These are phyloP conservation scores for Arthrobotrys iridis DNA, from an alignment of 2,329 filamentous ascomycete genomes.

Conservation along the genomic window DNA sequence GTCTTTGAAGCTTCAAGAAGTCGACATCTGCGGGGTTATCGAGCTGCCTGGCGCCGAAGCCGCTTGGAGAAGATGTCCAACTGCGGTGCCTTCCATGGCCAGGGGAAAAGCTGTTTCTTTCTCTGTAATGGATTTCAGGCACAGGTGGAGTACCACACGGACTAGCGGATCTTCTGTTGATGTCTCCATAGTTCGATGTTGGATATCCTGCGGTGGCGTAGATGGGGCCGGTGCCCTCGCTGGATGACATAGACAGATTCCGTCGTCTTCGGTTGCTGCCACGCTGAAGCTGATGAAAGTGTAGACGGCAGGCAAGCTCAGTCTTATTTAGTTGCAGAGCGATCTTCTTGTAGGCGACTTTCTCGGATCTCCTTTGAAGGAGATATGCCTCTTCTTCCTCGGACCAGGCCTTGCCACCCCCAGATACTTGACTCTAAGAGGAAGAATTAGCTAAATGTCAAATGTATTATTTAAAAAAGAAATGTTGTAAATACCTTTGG, in stretches of 20 bases:
- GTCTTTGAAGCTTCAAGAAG: constrained; percentile 72
- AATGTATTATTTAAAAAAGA: background rate
- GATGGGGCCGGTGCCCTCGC: constrained; percentile 64
- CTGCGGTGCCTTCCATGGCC: constrained; percentile 63
- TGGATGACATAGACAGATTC: constrained; percentile 75
- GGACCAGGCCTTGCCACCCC: constrained; percentile 82
- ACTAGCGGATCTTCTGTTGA: constrained; percentile 56
- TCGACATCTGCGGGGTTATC: constrained; percentile 65
- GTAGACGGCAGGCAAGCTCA: constrained; percentile 84
- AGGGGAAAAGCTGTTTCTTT: constrained; percentile 61
- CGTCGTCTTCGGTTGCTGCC: constrained; percentile 83
- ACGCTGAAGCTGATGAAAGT: constrained; percentile 86
- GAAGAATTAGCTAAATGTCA: constrained; percentile 14
- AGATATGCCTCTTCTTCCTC: constrained; percentile 89
- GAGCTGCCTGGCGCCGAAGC: constrained; percentile 55
- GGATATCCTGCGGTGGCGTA: constrained; percentile 67
- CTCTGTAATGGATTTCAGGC: constrained; percentile 63
- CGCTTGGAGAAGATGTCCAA: constrained; percentile 56
- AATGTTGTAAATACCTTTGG: constrained; percentile 31
- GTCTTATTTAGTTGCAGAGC: constrained; percentile 86
- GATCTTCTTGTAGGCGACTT: constrained; percentile 92
- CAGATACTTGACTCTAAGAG: constrained; percentile 62
- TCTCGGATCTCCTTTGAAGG: constrained; percentile 82
- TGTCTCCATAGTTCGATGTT: constrained; percentile 65
- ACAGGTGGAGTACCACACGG: constrained; percentile 63